Evolutionary conservation across 345 rosid genomes (phyloP).

Genomic region (Moricandia moricandioides): DNA sequence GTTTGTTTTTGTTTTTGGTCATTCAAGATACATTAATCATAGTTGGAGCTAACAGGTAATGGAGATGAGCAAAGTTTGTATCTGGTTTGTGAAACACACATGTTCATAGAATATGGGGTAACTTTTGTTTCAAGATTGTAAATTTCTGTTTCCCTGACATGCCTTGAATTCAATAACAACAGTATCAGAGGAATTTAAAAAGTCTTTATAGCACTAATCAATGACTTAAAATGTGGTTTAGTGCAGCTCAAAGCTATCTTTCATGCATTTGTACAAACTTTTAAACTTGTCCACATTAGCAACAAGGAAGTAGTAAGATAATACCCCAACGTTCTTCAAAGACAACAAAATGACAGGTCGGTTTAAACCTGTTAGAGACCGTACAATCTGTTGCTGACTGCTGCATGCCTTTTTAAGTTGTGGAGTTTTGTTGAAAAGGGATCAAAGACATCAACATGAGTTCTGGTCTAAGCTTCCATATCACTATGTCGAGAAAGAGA

Average conservation of each 20-base stretch:
- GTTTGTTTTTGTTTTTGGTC: constrained; percentile 15
- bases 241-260: constrained; percentile 4
- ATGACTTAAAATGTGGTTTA: not conserved
- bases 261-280: constrained; percentile 5
- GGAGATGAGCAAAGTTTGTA: constrained; percentile 13
- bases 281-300: not conserved
- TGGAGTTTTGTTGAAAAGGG: too few species aligned
- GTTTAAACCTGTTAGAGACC: too few species aligned
- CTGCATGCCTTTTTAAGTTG: too few species aligned
- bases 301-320: not conserved
- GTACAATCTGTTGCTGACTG: too few species aligned
- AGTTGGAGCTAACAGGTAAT: constrained; percentile 29
- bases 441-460: not conserved
- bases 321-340: not conserved
- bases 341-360: not conserved
- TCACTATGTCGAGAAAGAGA: too few species aligned
- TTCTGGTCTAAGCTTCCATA: too few species aligned
- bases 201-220: not conserved
- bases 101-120: constrained; percentile 27
- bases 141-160: constrained; percentile 8
- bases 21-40: constrained; percentile 9
- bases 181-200: not conserved
- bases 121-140: constrained; percentile 28
- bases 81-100: constrained; percentile 15
- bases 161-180: not conserved